Base-by-base conservation (phyloP, 1,139 yeast species). In the Magnusiomyces paraingens region DNA sequence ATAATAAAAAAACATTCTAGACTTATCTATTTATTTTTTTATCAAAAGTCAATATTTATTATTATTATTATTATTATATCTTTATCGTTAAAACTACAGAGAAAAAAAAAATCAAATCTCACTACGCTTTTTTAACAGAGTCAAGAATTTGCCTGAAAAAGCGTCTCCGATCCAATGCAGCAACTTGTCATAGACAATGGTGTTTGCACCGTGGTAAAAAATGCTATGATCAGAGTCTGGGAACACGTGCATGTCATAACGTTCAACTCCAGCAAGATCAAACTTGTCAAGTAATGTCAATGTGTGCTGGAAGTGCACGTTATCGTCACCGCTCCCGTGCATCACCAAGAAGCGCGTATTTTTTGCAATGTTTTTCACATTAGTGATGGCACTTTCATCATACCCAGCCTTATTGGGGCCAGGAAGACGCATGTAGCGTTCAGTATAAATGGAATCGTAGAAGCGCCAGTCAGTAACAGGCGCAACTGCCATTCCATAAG, bases 301-400 rank as follows among this genome's bases (percentile, higher is more conserved):
- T 44, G 95, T 85, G 70, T 93, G 90, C 67, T 90, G 96, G 58
- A 90, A 73, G 70, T 93, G 99, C 22, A 93, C 99, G 69, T 93
- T 93, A 66, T 94, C 99, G 70, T 93, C 99, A 1, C 95, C 95
- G 0, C 98, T 86, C 0, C 99, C 99, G 65, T 93, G 99, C 84
- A 91, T 84, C 4, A 93, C 65, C 58, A 93, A 70, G 64, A 94
- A 87, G 59, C 96, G 73, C 40, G 77, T 72, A 62, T 85, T 83
- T n/a, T 73, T 73, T 1, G 70, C 74, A 48, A 80, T 66, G 38
- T 83, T 75, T 1, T 71, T 71, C 40, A 86, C 78, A 49, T 73
- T 69, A 12, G 76, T 70, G 40, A 76, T 65, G 1, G 81, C 75
- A 2, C 73, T 62, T 22, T 70, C 67, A 3, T 68, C 66, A 63